Evolutionary conservation across 345 rosid species (phyloP), one percentile per base, ranked within the genome.

Genomic region (Diplotaxis tenuifolia): DNA sequence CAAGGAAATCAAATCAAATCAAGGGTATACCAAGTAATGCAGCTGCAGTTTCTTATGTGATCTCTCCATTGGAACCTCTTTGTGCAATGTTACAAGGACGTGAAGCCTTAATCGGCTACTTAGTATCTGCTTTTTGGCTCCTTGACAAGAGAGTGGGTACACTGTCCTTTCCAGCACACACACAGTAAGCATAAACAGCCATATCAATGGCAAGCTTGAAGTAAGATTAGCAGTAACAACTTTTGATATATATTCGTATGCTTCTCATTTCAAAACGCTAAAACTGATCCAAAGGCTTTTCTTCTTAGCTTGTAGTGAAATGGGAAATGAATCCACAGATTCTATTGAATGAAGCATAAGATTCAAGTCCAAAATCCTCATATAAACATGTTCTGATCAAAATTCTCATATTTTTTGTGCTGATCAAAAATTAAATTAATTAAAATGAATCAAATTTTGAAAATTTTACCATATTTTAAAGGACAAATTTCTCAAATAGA

Each of bases 61-160:
- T 40, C 83, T 95, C 99, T 58, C 99, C 98, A 20, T 95, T 92
- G 6, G 96, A 90, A 74, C 99, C 99, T 76, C 99, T 83, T 79
- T 95, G 99, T 9, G 96, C 98, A 50, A 95, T 75, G 77, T 95
- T 95, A 64, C 83, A 95, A 0, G 99, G 91, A 62, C 96, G 97
- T 7, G 84, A 88, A 56, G 96, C 90, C 83, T 95, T 97, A 31
- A 89, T 62, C 21, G 93, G 89, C 38, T 56, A 87, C 75, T 73
- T 87, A 55, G 3, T 18, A n/a, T 66, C 65, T n/a, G n/a, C n/a
- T n/a, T n/a, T 28, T 67, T 62, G 21, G 27, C 61, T 49, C 67
- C 31, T 59, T 77, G 20, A 75, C 88, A 83, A 22, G 92, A 91
- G 28, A 84, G 90, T 11, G 90, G 93, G 67, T 89, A 83, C 9